phyloP scores from a whole-genome alignment of 352 stramenopile species.

The Phytophthora aleatoria region DNA sequence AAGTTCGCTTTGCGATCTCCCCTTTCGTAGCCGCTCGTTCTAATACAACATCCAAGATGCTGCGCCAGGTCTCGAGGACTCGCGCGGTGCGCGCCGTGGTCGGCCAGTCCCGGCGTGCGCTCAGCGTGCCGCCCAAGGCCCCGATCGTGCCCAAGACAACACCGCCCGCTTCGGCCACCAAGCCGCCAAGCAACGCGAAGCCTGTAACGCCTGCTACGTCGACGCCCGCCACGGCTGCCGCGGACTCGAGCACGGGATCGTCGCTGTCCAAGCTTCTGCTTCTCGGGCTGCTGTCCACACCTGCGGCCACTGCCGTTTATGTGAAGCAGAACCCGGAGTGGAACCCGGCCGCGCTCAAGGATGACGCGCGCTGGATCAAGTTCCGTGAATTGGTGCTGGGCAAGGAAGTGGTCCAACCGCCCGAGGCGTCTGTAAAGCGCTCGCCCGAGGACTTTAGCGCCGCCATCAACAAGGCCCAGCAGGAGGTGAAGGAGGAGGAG shows the following conservation, averaged over 20 bases:
- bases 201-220: constrained; percentile 1
- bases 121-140: constrained; percentile 26
- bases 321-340: constrained; percentile 80
- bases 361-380: constrained; percentile 70
- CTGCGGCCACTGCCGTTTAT: constrained; percentile 63
- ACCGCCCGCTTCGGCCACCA: not conserved
- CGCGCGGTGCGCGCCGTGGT: constrained; percentile 18
- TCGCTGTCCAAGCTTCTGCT: constrained; percentile 57
- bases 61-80: constrained; percentile 31
- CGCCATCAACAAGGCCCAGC: constrained; percentile 49
- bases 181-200: constrained; percentile 16
- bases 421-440: constrained; percentile 15
- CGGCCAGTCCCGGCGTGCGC: constrained; percentile 13
- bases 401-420: constrained; percentile 18
- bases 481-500: constrained; percentile 34
- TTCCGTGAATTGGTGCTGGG: constrained; percentile 79
- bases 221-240: constrained; percentile 16
- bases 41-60: constrained; percentile 18
- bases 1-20: not conserved
- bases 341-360: constrained; percentile 66
- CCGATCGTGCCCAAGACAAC: constrained; percentile 3
- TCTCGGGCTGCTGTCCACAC: constrained; percentile 51
- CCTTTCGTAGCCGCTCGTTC: constrained; percentile 15
- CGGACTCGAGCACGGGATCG: constrained; percentile 45
- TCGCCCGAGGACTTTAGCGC: constrained; percentile 56